Base-by-base conservation (phyloP, 345 rosid genomes). In the Populus euphratica region DNA sequence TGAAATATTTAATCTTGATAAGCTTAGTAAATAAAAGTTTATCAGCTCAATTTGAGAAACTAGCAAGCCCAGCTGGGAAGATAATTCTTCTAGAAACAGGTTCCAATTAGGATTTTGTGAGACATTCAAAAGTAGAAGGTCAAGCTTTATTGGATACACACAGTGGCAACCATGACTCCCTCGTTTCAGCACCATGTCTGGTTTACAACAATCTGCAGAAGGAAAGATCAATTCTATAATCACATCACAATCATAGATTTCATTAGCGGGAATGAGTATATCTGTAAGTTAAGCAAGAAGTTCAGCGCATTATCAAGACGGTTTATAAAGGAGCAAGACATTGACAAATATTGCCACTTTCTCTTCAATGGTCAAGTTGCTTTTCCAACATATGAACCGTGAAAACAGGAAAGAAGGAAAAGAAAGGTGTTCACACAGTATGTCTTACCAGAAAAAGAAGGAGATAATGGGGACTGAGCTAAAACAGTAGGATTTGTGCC, bases 141-240 rank as follows among this genome's bases (percentile, higher is more conserved):
- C 99, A 71, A 96, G 89, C 90, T 92, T 93, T 83, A 96, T 91
- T n/a, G 99, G 99, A 88, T 96, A 93, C 64, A 90, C 99, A 63
- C 99, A 96, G 79, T 92, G 92, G 78, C 99, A 93, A 80, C 84
- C 92, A 78, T 73, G 86, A 82, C 84, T 87, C 76, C 88, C 91
- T 77, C 89, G 88, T 88, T 88, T 96, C 90, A 85, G 85, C 83
- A 96, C 96, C 85, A 82, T 87, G 77, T 89, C 81, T 33, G 85
- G 89, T 84, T 88, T 89, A 89, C 99, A 96, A 83, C 99, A 96
- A 85, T 86, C 98, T 96, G 87, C 43, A 71, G 78, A 81, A 75
- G 6, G 39, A 70, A 61, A 82, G 75, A 75, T 36, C 72, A 77
- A 84, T 38, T 61, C 47, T 27, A 68, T 33, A 43, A 18, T 50